These are phyloP conservation scores for Arthroderma uncinatum DNA, from an alignment of 2,329 filamentous ascomycete genomes.

Conservation along the genomic window DNA sequence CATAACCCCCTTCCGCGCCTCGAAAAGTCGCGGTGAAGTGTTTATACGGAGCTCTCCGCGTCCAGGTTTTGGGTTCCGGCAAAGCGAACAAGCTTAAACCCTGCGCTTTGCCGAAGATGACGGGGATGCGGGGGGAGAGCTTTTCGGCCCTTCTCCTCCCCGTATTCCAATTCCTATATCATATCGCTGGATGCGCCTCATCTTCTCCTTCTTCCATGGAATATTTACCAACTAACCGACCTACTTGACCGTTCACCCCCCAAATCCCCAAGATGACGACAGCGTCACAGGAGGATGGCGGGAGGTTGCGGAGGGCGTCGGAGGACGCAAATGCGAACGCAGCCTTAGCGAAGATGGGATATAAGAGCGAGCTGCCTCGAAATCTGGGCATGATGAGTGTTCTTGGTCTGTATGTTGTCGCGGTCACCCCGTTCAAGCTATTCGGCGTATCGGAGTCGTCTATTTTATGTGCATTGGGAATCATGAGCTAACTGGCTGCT, in stretches of 20 bases:
- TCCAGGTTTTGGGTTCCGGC: too few relatives aligned
- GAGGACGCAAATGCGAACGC: constrained; percentile 42
- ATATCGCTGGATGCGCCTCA: too few relatives aligned
- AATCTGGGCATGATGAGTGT: constrained; percentile 60
- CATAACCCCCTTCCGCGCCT: too few relatives aligned
- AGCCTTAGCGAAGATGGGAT: constrained; percentile 55
- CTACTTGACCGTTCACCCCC: background rate
- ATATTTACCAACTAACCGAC: background rate
- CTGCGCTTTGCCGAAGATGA: too few relatives aligned
- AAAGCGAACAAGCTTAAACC: too few relatives aligned
- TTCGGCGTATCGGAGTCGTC: background rate
- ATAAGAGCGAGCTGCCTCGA: constrained; percentile 54
- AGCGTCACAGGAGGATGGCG: background rate
- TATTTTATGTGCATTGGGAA: background rate
- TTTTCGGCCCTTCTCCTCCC: too few relatives aligned
- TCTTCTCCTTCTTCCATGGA: background rate
- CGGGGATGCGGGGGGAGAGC: too few relatives aligned
- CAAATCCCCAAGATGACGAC: background rate
- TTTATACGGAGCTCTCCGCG: too few relatives aligned
- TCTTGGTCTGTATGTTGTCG: constrained; percentile 44
- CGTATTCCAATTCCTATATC: too few relatives aligned
- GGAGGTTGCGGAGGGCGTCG: constrained; percentile 5
- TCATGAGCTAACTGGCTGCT: background rate
- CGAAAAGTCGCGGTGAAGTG: too few relatives aligned
- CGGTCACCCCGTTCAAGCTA: too few relatives aligned